phyloP scores from a whole-genome alignment of 805 yeast genomes.

The Yamadazyma laniorum region DNA sequence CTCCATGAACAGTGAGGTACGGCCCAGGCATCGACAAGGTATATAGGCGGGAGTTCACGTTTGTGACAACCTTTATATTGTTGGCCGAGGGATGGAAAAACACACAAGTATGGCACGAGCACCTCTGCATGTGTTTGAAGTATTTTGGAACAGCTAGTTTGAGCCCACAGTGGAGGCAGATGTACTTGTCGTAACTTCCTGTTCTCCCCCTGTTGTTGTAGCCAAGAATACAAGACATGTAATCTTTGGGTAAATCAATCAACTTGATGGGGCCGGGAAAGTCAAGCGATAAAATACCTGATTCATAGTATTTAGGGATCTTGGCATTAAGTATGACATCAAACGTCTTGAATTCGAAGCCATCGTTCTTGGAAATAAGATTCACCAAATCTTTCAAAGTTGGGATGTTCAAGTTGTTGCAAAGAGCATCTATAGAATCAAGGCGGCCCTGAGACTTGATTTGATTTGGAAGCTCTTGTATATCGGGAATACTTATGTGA shows the following conservation, averaged over 20 bases:
- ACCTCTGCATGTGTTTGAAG: constrained; percentile 26
- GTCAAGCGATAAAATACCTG: constrained; percentile 33
- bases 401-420: constrained; percentile 24
- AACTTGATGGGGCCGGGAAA: constrained; percentile 57
- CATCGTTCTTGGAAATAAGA: constrained; percentile 5
- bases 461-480: constrained; percentile 17
- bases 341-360: constrained; percentile 22
- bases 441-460: constrained; percentile 17
- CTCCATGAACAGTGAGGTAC: constrained; percentile 74
- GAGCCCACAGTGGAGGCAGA: constrained; percentile 39
- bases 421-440: constrained; percentile 24
- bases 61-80: constrained; percentile 22
- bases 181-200: constrained; percentile 21
- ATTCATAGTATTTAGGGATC: constrained; percentile 23
- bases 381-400: constrained; percentile 19
- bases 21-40: constrained; percentile 55
- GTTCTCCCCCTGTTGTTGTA: constrained; percentile 13
- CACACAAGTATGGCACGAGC: constrained; percentile 25
- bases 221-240: constrained; percentile 25
- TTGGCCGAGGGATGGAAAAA: constrained; percentile 27
- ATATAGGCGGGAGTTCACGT: constrained; percentile 23
- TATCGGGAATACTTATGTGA: constrained; percentile 15
- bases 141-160: constrained; percentile 15
- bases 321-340: constrained; percentile 23
- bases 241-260: constrained; percentile 49